phyloP scores from a whole-genome alignment of 148 eudicot species.

The Simmondsia chinensis region DNA sequence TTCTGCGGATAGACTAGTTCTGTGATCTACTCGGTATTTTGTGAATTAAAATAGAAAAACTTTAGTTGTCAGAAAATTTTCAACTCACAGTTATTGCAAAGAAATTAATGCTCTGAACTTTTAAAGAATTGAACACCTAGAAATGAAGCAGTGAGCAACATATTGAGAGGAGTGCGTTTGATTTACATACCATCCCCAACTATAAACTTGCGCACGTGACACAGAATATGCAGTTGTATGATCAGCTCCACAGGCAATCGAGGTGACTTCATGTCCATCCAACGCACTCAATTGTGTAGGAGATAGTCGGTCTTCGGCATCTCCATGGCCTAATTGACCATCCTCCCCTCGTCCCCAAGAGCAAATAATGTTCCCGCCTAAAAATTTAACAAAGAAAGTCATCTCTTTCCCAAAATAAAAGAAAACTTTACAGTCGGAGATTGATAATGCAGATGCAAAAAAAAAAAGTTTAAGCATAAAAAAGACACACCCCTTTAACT shows the following conservation, averaged over 20 bases:
- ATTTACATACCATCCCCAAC: conserved; percentile 93
- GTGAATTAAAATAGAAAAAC: too few relatives aligned
- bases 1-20: too few relatives aligned
- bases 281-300: conserved; percentile 83
- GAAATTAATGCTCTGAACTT: background rate
- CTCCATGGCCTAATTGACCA: conserved; percentile 96
- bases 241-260: conserved; percentile 91
- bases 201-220: conserved; percentile 56
- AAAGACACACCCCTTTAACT: too few relatives aligned
- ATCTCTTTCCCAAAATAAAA: background rate
- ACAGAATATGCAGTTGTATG: conserved; percentile 86
- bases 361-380: conserved; percentile 88
- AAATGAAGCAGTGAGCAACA: background rate
- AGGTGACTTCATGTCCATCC: conserved; percentile 62
- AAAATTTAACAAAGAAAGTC: background rate
- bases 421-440: background rate
- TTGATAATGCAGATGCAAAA: background rate
- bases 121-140: background rate
- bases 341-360: conserved; percentile 99
- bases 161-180: background rate
- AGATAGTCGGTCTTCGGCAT: conserved; percentile 84
- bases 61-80: too few relatives aligned
- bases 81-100: too few relatives aligned
- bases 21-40: too few relatives aligned
- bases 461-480: background rate